Evolutionary conservation across 495 filamentous ascomycete species (phyloP).

Genomic region (Tuber indicum): DNA sequence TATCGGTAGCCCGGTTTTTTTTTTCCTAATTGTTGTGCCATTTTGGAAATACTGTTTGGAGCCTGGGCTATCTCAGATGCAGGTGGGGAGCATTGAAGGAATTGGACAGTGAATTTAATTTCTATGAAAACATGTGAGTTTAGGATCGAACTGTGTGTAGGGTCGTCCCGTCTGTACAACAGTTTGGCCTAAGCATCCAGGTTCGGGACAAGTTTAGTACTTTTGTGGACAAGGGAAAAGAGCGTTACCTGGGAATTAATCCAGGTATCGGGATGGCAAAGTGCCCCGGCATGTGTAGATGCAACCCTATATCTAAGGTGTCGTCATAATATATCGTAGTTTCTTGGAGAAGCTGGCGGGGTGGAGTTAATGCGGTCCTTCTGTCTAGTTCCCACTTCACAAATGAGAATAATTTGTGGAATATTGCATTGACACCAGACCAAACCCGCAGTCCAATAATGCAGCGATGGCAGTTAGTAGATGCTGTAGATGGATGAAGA

Average conservation of each 20-base stretch:
- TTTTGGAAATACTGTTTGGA: not conserved
- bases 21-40: not conserved
- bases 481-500: not conserved
- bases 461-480: not conserved
- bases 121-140: not conserved
- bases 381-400: not conserved
- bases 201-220: not conserved
- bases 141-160: not conserved
- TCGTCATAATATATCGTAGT: too few species aligned
- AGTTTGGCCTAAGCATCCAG: not conserved
- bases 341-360: not conserved
- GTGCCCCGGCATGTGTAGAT: not conserved
- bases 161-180: not conserved
- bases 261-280: not conserved
- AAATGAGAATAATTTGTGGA: not conserved
- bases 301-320: not conserved
- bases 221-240: not conserved
- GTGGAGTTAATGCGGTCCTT: not conserved
- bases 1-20: not conserved
- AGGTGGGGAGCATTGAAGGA: not conserved
- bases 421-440: not conserved
- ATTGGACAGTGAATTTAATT: not conserved
- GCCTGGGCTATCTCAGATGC: not conserved
- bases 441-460: not conserved
- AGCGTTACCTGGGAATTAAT: not conserved